phyloP scores from a whole-genome alignment of 106 monocot genomes.

The Allium fistulosum region DNA sequence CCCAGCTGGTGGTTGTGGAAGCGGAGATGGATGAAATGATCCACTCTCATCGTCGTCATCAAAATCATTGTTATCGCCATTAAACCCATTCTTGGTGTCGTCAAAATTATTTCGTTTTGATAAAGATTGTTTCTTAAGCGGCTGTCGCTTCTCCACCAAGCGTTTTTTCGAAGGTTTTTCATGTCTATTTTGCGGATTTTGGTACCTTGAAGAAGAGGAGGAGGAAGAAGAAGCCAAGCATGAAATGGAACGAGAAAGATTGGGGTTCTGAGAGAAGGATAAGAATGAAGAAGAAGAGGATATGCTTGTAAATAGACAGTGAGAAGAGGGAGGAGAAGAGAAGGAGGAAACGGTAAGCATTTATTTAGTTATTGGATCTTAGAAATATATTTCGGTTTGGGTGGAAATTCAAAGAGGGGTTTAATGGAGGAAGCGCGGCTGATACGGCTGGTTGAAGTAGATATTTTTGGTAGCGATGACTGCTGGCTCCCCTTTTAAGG shows the following conservation, averaged over 20 bases:
- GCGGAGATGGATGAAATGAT: constrained; percentile 24
- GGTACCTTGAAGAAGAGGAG: constrained; percentile 41
- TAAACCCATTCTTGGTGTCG: too few species aligned
- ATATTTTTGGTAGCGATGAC: too few species aligned
- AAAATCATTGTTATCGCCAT: too few species aligned
- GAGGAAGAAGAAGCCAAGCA: constrained; percentile 5
- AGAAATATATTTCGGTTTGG: too few species aligned
- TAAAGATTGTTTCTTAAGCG: constrained; percentile 14
- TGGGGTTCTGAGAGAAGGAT: neutral
- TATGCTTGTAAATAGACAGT: neutral
- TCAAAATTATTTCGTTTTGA: constrained; percentile 10
- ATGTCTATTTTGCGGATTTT: constrained; percentile 5
- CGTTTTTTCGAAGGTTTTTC: neutral
- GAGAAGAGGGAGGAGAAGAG: neutral
- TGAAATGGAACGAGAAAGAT: neutral
- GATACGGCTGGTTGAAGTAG: too few species aligned
- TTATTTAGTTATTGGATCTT: too few species aligned
- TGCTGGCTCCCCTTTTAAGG: too few species aligned
- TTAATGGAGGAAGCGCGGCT: too few species aligned
- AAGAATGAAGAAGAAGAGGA: neutral
- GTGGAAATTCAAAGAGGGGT: too few species aligned
- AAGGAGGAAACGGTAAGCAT: neutral
- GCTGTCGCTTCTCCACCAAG: neutral
- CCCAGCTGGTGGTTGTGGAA: constrained; percentile 86
- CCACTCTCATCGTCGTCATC: constrained; percentile 1